Base-by-base conservation (phyloP, 2,329 filamentous ascomycete genomes). In the Myriosclerotinia scirpicola region DNA sequence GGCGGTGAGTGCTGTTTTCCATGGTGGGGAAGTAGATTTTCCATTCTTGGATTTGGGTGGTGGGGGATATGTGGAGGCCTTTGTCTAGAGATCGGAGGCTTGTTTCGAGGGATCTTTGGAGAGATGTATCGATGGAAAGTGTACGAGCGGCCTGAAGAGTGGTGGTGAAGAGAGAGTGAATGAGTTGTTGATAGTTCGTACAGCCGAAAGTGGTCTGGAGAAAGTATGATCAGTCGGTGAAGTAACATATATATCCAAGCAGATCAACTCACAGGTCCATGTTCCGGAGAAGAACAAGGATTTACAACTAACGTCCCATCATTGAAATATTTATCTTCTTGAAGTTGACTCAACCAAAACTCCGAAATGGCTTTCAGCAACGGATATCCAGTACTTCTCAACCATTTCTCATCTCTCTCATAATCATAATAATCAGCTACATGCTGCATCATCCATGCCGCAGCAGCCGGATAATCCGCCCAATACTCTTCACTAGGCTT, bases 401-500 rank as follows among this genome's bases (percentile, higher is more conserved):
- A 77, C 83, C 83, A 86, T 1, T 74, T 72, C 0, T 71, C 54
- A 68, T 86, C 79, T 36, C 77, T 79, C 2, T 80, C 81, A 70
- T 86, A 87, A 44, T 82, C 81, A 73, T 80, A 87, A 70, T 83
- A 80, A 67, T 87, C 84, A 75, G 80, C 83, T 1, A 87, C 81
- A 69, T 87, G 84, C 67, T 84, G 82, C 79, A 85, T 85, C 78
- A 87, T 81, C 85, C 85, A 88, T 1, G 83, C 83, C 1, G 81
- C 80, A 0, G 82, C 78, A 0, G 80, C 81, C 38, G 81, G 79
- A 69, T 82, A 76, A 53, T 73, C 71, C 14, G 78, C 79, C 73
- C 80, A 80, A 46, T 77, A 73, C 42, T 79, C 80, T 30, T 78
- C 76, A 56, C 79, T 78, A 56, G 58, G 50, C 17, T 82, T 81